A percentile compares a stretch with the other conserved stretches of the same genome.
phyloP scores from a whole-genome alignment of 2,329 filamentous ascomycete species.

The Nemania sp. region DNA sequence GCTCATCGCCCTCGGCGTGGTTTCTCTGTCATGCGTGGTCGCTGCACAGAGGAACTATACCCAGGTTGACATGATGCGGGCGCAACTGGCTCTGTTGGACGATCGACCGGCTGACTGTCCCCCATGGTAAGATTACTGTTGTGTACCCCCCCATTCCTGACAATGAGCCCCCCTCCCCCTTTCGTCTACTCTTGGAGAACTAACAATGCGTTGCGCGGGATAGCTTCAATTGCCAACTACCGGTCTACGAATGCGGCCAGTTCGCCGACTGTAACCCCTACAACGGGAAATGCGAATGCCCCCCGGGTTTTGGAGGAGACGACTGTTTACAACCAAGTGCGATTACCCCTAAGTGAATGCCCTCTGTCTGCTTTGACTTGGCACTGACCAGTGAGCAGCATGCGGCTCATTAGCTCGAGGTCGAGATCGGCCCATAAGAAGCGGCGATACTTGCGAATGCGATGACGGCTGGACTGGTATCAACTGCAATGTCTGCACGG shows the following conservation, averaged over 20 bases:
- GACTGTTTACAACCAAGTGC: constrained; percentile 87
- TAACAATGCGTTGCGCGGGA: constrained; percentile 44
- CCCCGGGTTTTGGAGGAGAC: constrained; percentile 91
- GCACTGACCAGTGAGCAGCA: constrained; percentile 58
- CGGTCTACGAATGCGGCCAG: constrained; percentile 90
- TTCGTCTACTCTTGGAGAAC: constrained; percentile 2
- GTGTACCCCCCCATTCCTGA: constrained; percentile 12
- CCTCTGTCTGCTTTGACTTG: constrained; percentile 9
- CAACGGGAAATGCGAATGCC: constrained; percentile 93
- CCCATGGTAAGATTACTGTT: constrained; percentile 69
- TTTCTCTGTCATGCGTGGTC: constrained; percentile 45
- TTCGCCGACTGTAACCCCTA: constrained; percentile 89
- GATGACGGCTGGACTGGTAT: constrained; percentile 95
- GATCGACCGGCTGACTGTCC: constrained; percentile 82
- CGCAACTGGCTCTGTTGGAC: constrained; percentile 77
- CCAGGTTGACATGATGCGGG: constrained; percentile 69
- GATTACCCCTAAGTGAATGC: constrained; percentile 42
- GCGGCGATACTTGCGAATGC: constrained; percentile 80
- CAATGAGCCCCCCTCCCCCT: background rate
- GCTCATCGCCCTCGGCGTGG: constrained; percentile 42
- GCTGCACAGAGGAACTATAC: constrained; percentile 67
- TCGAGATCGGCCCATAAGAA: constrained; percentile 79
- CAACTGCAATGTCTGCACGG: constrained; percentile 96
- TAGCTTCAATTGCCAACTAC: constrained; percentile 98
- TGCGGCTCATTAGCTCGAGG: constrained; percentile 90